Base-by-base conservation (phyloP, 2,329 filamentous ascomycete genomes). In the Cladosporium phlei region DNA sequence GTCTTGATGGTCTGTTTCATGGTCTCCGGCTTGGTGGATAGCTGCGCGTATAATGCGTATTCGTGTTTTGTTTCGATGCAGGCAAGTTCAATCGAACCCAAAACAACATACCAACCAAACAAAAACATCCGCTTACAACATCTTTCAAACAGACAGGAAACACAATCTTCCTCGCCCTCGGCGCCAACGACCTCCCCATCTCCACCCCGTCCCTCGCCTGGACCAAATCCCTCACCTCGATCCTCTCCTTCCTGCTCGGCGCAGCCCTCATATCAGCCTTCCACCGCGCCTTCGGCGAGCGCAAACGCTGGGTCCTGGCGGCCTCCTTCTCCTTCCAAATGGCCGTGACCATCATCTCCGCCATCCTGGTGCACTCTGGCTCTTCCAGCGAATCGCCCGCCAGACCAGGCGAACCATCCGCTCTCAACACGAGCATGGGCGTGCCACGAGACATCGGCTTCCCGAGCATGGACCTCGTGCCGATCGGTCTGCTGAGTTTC, bases 21-120 rank as follows among this genome's bases (percentile, higher is more conserved):
- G 53, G 82, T 88, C 59, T 88, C 85, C 0, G 86, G 86, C 5
- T 70, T 90, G 10, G 74, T 88, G 5, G 86, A 89, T 65, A 86
- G 82, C 64, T 80, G 84, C 0, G 80, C 85, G 1, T 84, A 86
- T 38, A 83, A 82, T 47, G 83, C 83, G 34, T 88, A 85, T 82
- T 83, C 83, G 9, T 82, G 82, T 2, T 89, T 90, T 55, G 84
- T 88, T 24, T 85, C 81, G 55, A 88, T 88, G 85, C 85, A 32
- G 85, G 84, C 78, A 58, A 53, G 70, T 65, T 12, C 28, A 19
- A 14, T 33, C 28, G 20, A 21, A 25, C 4, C 3, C 30, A 3
- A 39, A n/a, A 14, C 9, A 32, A 32, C 24, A 30, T 9, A 10
- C 3, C 22, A 39, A 3, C 2, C 5, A 37, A 7, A 25, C 24